Percentiles rank a stretch among this genome's conserved stretches.
These are phyloP conservation scores for Isochrysis galbana DNA, from an alignment of 78 protist genomes.

Conservation along the genomic window DNA sequence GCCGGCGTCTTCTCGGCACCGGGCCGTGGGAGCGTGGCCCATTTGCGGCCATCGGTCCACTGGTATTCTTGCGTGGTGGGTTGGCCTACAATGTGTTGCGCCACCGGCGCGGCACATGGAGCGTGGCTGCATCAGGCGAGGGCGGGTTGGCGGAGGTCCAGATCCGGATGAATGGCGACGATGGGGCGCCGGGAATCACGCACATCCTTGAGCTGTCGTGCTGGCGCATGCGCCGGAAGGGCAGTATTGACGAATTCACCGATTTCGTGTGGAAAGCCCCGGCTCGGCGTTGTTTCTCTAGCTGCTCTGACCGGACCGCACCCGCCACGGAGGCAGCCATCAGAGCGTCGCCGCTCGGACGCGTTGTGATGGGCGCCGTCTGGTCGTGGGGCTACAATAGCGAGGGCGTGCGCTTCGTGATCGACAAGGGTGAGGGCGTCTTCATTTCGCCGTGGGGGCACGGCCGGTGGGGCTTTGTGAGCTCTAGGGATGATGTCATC, in stretches of 20 bases:
- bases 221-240: not conserved
- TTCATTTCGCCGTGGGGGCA: not conserved
- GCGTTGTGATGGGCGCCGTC: not conserved
- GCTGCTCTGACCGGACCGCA: not conserved
- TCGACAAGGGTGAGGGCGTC: not conserved
- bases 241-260: not conserved
- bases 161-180: too few relatives aligned
- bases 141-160: not conserved
- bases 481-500: not conserved
- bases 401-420: not conserved
- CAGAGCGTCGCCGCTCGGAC: not conserved
- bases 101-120: not conserved
- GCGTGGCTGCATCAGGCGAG: not conserved
- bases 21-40: not conserved
- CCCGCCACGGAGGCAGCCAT: not conserved
- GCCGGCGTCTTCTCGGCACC: not conserved
- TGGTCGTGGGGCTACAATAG: not conserved
- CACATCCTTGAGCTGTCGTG: not conserved
- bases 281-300: not conserved
- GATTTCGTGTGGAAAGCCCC: not conserved
- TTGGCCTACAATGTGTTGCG: not conserved
- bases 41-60: not conserved
- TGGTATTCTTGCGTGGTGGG: not conserved
- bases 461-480: not conserved
- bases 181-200: too few relatives aligned